Conservation (phyloP, 306 rosid species). For the Sindora glabra region DNA sequence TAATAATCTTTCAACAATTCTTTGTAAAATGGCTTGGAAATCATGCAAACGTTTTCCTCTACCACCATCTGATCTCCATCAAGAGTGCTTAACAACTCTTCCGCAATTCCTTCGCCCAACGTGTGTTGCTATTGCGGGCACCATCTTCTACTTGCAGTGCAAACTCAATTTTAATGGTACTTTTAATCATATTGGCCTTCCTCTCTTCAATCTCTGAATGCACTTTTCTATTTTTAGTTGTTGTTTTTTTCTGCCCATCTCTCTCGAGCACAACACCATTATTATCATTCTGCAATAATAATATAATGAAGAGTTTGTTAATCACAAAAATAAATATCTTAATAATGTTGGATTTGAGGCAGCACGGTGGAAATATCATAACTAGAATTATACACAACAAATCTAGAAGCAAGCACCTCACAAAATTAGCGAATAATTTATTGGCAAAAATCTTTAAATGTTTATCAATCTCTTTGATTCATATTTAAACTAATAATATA, state of each 20-base stretch:
- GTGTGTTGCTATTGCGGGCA: not conserved
- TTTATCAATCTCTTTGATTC: too few relatives aligned
- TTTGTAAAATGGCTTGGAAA: not conserved
- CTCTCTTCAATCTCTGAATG: not conserved
- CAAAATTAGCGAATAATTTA: too few relatives aligned
- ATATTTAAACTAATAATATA: too few relatives aligned
- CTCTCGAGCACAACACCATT: not conserved
- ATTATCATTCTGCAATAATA: not conserved
- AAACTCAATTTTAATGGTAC: not conserved
- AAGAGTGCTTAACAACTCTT: not conserved
- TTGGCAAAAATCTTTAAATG: too few relatives aligned
- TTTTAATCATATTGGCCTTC: not conserved
- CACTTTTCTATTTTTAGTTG: not conserved
- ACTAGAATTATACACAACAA: too few relatives aligned
- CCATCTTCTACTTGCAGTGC: not conserved
- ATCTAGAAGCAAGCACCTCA: too few relatives aligned
- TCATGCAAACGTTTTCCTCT: not conserved
- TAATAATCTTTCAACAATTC: not conserved
- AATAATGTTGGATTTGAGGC: too few relatives aligned
- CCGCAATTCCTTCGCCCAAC: not conserved
- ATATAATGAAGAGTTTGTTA: too few relatives aligned
- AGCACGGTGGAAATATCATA: too few relatives aligned
- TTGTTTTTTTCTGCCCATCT: too few relatives aligned
- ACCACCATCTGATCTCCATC: not conserved
- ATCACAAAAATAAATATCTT: too few relatives aligned